A percentile compares a stretch with the other conserved stretches of the same genome.
Conservation (phyloP, 495 filamentous ascomycete species). For the Podospora pseudoanserina region DNA sequence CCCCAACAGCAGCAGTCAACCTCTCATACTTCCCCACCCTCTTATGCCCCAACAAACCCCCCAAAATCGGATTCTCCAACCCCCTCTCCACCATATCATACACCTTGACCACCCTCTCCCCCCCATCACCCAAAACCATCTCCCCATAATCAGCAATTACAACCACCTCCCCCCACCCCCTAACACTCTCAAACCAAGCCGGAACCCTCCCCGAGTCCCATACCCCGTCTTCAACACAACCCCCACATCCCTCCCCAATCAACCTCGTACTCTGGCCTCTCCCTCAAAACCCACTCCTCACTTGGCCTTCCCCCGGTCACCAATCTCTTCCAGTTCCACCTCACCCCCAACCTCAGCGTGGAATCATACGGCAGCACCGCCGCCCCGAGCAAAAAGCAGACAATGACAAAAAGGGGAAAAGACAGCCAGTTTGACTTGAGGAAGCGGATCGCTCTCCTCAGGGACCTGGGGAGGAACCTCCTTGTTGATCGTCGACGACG, state of each 20-base stretch:
- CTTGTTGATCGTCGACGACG: too few species aligned
- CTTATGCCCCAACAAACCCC: conserved; percentile 20
- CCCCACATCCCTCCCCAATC: conserved; percentile 35
- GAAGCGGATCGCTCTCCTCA: neutral
- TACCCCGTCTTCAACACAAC: conserved; percentile 48
- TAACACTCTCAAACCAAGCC: conserved; percentile 37
- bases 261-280: conserved; percentile 23
- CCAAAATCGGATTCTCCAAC: conserved; percentile 17
- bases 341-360: conserved; percentile 19
- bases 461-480: neutral
- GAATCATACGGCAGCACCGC: conserved; percentile 27
- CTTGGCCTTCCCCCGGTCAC: neutral
- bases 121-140: conserved; percentile 16
- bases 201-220: conserved; percentile 38
- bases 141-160: conserved; percentile 40
- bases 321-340: conserved; percentile 21
- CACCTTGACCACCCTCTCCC: conserved; percentile 23
- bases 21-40: conserved; percentile 37
- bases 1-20: conserved; percentile 34
- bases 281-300: conserved; percentile 22
- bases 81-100: conserved; percentile 37
- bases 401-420: neutral
- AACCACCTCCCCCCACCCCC: conserved; percentile 32
- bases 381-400: conserved; percentile 17
- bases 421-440: neutral